Evolutionary conservation across 176 grass and related monocot genomes (phyloP).

Genomic region (Canna indica): DNA sequence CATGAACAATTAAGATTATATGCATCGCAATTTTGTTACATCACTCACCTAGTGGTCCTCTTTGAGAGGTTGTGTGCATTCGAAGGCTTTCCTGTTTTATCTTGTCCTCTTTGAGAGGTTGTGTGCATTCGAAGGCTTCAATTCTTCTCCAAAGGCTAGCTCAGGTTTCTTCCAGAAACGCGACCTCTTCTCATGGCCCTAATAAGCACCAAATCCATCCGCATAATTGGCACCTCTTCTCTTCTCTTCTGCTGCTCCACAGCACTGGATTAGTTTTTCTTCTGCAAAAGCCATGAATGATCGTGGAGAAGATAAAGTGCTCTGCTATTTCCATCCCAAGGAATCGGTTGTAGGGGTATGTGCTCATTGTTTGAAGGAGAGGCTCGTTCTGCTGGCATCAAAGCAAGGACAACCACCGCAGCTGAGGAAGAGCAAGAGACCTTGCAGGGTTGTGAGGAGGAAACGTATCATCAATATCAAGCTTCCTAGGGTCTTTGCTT

Average conservation of each 20-base stretch:
- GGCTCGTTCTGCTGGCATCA: slow-evolving; percentile 3
- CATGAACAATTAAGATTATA: too few relatives aligned
- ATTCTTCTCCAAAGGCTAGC: not conserved
- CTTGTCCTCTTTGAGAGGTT: not conserved
- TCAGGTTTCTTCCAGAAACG: not conserved
- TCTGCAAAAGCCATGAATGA: not conserved
- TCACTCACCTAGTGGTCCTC: not conserved
- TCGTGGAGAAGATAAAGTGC: not conserved
- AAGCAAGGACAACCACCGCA: slow-evolving; percentile 7
- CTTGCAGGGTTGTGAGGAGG: not conserved
- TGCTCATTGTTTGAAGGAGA: slow-evolving; percentile 12
- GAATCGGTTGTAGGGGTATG: slow-evolving; percentile 6
- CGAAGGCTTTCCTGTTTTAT: not conserved
- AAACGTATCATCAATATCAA: slow-evolving; percentile 9
- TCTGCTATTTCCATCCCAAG: slow-evolving; percentile 3
- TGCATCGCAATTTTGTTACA: too few relatives aligned
- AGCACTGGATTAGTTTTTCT: not conserved
- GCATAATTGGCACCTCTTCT: not conserved
- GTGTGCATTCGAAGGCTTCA: not conserved
- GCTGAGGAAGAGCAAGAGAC: not conserved
- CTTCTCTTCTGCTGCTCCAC: not conserved
- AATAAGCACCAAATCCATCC: not conserved
- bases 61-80: not conserved
- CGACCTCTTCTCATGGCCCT: not conserved
- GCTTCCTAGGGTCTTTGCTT: slow-evolving; percentile 15